Percentiles rank a stretch among this genome's conserved stretches.
Evolutionary conservation across 2,329 filamentous ascomycete genomes (phyloP).

Genomic region (Leptoxyphium fumago): DNA sequence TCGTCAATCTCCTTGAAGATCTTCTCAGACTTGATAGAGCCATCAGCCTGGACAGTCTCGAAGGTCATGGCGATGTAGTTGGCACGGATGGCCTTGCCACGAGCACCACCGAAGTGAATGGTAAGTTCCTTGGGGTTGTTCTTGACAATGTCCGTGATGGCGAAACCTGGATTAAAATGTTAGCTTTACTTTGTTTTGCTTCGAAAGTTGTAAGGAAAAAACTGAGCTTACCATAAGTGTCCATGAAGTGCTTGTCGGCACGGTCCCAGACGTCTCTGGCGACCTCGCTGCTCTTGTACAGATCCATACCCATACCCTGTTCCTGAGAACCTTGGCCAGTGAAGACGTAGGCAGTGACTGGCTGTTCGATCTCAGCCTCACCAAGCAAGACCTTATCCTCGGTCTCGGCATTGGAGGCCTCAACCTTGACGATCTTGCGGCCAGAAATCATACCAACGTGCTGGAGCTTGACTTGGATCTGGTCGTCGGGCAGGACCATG

Average conservation of each 20-base stretch:
- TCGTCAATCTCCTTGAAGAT: conserved; percentile 98
- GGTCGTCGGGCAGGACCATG: conserved; percentile 95
- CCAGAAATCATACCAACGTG: conserved; percentile 96
- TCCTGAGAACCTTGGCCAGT: conserved; percentile 97
- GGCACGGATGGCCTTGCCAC: conserved; percentile 90
- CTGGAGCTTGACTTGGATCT: conserved; percentile 86
- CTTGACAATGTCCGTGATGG: conserved; percentile 96
- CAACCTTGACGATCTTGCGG: conserved; percentile 98
- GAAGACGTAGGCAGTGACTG: conserved; percentile 92
- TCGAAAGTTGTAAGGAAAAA: background rate
- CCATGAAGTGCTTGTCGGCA: conserved; percentile 93
- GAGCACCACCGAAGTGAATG: conserved; percentile 91
- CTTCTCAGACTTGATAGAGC: conserved; percentile 91
- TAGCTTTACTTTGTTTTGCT: too few species aligned
- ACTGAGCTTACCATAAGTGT: conserved; percentile 71
- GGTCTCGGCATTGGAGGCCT: conserved; percentile 86
- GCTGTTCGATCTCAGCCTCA: conserved; percentile 95
- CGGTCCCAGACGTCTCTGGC: conserved; percentile 97
- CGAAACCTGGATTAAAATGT: conserved; percentile 49
- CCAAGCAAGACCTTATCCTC: conserved; percentile 93
- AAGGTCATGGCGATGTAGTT: conserved; percentile 99
- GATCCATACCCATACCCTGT: conserved; percentile 99
- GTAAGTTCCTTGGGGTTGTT: conserved; percentile 99
- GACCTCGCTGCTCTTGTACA: conserved; percentile 84
- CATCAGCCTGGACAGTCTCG: conserved; percentile 88